phyloP scores from a whole-genome alignment of 2,329 filamentous ascomycete species.

The Fusarium sp. region DNA sequence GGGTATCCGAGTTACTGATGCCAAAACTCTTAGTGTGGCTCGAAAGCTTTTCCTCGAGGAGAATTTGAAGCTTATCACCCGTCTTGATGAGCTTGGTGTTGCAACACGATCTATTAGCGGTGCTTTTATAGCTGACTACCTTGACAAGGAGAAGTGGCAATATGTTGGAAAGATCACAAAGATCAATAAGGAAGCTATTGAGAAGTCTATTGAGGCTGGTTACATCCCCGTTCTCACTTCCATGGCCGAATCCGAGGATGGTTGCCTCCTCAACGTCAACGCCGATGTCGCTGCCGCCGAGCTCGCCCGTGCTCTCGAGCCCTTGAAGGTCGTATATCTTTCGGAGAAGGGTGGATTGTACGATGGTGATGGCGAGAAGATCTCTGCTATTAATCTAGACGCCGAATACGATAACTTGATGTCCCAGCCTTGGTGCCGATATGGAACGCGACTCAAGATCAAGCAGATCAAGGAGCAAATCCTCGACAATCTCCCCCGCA shows the following conservation, averaged over 20 bases:
- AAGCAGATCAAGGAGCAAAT: slow-evolving; percentile 92
- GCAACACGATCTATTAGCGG: slow-evolving; percentile 91
- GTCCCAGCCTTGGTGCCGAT: slow-evolving; percentile 94
- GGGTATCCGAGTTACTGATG: slow-evolving; percentile 95
- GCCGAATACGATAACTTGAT: slow-evolving; percentile 96
- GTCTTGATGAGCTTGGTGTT: slow-evolving; percentile 90
- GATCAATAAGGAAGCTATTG: slow-evolving; percentile 91
- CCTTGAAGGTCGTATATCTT: slow-evolving; percentile 98
- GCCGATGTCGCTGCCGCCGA: slow-evolving; percentile 97
- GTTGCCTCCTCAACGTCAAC: slow-evolving; percentile 96
- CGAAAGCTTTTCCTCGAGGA: slow-evolving; percentile 95
- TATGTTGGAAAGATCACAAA: slow-evolving; percentile 95
- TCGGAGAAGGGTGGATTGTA: slow-evolving; percentile 98
- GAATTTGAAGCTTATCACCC: slow-evolving; percentile 83
- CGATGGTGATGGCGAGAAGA: slow-evolving; percentile 93
- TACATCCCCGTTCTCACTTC: slow-evolving; percentile 95
- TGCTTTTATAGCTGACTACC: slow-evolving; percentile 92
- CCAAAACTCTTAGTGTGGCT: slow-evolving; percentile 92
- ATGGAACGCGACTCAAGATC: slow-evolving; percentile 96
- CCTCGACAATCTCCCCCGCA: slow-evolving; percentile 87
- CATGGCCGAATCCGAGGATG: slow-evolving; percentile 93
- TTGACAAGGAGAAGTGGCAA: slow-evolving; percentile 97
- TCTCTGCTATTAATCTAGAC: slow-evolving; percentile 96
- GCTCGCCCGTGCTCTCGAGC: slow-evolving; percentile 88
- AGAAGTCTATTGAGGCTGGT: slow-evolving; percentile 90